Conservation (phyloP, 208 protist species). For the Leptomonas seymouri region DNA sequence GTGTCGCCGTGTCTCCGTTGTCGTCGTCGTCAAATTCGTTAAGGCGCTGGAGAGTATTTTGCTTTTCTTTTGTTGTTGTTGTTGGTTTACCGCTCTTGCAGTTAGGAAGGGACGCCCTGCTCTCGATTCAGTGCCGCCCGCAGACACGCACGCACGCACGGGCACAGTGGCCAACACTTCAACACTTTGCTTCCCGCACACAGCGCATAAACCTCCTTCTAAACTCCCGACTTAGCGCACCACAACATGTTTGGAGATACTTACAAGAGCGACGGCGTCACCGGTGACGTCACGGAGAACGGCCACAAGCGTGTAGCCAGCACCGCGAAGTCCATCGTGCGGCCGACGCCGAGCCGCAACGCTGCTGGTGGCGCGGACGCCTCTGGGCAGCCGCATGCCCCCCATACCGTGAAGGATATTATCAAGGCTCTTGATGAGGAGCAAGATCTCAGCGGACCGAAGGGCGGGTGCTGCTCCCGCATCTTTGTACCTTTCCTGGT, state of each 20-base stretch:
- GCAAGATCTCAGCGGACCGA: constrained; percentile 40
- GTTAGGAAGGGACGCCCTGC: too few relatives aligned
- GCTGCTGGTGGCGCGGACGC: constrained; percentile 7
- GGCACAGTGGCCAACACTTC: too few relatives aligned
- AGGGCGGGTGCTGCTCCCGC: constrained; percentile 70
- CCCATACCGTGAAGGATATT: constrained; percentile 66
- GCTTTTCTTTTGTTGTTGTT: too few relatives aligned
- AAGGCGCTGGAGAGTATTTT: too few relatives aligned
- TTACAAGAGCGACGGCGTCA: constrained; percentile 30
- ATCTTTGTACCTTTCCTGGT: constrained; percentile 66
- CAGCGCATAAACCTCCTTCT: not conserved
- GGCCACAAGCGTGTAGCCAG: not conserved
- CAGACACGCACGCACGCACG: too few relatives aligned
- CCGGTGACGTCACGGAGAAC: constrained; percentile 1
- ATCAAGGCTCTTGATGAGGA: constrained; percentile 56
- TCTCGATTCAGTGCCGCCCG: not conserved
- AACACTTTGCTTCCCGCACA: not conserved
- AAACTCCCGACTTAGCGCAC: too few relatives aligned
- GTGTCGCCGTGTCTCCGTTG: too few relatives aligned
- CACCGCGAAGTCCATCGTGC: not conserved
- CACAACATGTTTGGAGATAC: constrained; percentile 46
- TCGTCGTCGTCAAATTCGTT: too few relatives aligned
- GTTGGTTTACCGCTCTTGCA: too few relatives aligned
- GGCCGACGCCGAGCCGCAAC: not conserved
- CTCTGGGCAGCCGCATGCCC: constrained; percentile 14